These are phyloP conservation scores for Zygotorulaspora sp. DNA, from an alignment of 805 yeast genomes.

Conservation along the genomic window DNA sequence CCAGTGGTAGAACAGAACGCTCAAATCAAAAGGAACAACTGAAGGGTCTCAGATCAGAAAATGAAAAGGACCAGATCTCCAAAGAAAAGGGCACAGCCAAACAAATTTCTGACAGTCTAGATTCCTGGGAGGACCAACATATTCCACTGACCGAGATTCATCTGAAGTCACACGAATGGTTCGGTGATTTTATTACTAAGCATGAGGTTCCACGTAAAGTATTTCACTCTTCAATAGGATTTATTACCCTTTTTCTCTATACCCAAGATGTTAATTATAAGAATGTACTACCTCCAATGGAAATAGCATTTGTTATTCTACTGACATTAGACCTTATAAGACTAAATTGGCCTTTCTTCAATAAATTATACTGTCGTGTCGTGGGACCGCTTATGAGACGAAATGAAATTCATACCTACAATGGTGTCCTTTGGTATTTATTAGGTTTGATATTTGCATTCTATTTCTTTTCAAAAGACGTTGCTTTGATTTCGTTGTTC, in stretches of 20 bases:
- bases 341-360: conserved; percentile 56
- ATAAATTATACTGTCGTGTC: conserved; percentile 56
- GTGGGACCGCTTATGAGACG: conserved; percentile 86
- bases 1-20: conserved; percentile 3
- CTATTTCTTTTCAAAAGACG: conserved; percentile 69
- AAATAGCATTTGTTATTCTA: conserved; percentile 50
- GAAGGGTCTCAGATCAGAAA: neutral
- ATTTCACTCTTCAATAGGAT: conserved; percentile 86
- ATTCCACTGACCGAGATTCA: conserved; percentile 33
- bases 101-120: conserved; percentile 1
- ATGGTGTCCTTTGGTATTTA: conserved; percentile 87
- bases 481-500: conserved; percentile 68
- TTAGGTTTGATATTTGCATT: conserved; percentile 75
- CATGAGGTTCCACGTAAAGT: conserved; percentile 88
- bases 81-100: conserved; percentile 2
- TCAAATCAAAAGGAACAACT: neutral
- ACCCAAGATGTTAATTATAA: conserved; percentile 52
- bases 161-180: conserved; percentile 41
- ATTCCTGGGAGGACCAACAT: conserved; percentile 24
- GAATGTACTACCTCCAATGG: conserved; percentile 58
- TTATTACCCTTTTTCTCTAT: conserved; percentile 70
- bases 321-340: conserved; percentile 65
- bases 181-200: conserved; percentile 56
- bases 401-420: conserved; percentile 62
- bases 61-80: neutral